These are phyloP conservation scores for Bathelium albidoporum DNA, from an alignment of 495 filamentous ascomycete genomes.

Conservation along the genomic window DNA sequence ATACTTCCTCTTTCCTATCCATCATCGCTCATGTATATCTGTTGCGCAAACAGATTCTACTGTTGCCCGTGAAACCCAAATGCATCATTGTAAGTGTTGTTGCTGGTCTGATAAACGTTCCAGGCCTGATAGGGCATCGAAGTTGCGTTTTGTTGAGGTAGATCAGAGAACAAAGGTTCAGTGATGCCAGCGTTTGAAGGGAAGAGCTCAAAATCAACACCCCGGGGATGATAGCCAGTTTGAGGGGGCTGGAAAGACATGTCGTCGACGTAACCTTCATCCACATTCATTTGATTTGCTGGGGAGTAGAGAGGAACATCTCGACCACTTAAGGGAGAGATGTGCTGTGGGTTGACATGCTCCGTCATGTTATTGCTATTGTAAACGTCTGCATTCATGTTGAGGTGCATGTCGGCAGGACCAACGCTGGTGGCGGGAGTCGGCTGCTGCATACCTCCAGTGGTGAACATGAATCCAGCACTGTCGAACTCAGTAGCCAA, in stretches of 20 bases:
- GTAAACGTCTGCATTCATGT: neutral
- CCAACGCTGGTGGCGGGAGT: conserved; percentile 15
- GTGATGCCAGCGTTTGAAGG: neutral
- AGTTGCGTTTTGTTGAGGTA: neutral
- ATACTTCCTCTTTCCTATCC: neutral
- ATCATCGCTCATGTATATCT: neutral
- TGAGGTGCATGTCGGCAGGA: neutral
- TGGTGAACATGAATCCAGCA: conserved; percentile 17
- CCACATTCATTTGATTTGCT: conserved; percentile 14
- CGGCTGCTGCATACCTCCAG: conserved; percentile 21
- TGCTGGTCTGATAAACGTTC: neutral
- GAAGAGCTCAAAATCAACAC: conserved; percentile 21
- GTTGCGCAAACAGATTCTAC: neutral
- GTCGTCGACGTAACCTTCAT: conserved; percentile 12
- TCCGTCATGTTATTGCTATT: conserved; percentile 5
- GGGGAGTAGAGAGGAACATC: neutral
- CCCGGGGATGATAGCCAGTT: neutral
- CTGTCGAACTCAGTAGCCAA: neutral
- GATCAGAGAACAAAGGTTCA: conserved; percentile 19
- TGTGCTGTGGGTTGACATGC: conserved; percentile 2
- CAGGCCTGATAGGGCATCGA: neutral
- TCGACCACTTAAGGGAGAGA: conserved; percentile 7
- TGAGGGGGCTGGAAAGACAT: neutral
- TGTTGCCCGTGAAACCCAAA: neutral
- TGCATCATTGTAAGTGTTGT: neutral